Percentiles rank a stretch among this genome's conserved stretches.
Evolutionary conservation across 2,329 filamentous ascomycete species (phyloP).

Genomic region (Pyrenochaeta sp.): DNA sequence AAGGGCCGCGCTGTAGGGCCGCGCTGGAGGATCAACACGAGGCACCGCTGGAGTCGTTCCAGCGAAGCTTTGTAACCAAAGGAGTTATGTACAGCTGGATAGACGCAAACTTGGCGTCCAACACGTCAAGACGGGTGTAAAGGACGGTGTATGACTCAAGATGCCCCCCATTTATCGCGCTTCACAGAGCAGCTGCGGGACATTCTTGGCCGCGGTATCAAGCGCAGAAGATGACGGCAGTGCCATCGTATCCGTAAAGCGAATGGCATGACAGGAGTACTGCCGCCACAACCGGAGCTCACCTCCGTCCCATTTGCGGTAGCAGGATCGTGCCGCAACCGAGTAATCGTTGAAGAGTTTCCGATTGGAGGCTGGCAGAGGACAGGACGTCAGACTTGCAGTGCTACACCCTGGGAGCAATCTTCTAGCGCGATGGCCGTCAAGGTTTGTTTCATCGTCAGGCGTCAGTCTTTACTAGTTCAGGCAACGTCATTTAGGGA

Average conservation of each 20-base stretch:
- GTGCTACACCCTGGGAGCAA: constrained; percentile 2
- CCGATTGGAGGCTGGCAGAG: not conserved
- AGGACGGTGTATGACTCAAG: not conserved
- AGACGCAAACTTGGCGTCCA: not conserved
- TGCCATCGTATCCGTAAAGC: constrained; percentile 9
- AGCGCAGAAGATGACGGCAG: not conserved
- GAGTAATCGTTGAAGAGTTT: constrained; percentile 5
- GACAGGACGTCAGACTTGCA: constrained; percentile 13
- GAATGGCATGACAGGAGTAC: not conserved
- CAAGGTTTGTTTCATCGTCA: constrained; percentile 3
- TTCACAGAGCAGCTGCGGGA: not conserved
- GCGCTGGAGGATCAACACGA: not conserved
- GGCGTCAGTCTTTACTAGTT: constrained; percentile 5
- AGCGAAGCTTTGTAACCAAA: not conserved
- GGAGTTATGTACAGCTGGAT: not conserved
- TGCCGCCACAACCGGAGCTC: constrained; percentile 14
- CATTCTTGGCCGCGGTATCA: not conserved
- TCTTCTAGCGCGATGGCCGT: constrained; percentile 18
- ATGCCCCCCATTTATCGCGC: not conserved
- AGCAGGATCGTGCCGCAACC: constrained; percentile 13
- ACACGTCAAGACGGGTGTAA: no score
- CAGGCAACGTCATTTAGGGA: constrained; percentile 10
- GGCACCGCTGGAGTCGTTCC: not conserved
- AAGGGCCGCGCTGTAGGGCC: no score
- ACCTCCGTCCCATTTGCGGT: constrained; percentile 9